Evolutionary conservation across 169 alveolate genomes (phyloP).

Genomic region (Plasmodium inui): DNA sequence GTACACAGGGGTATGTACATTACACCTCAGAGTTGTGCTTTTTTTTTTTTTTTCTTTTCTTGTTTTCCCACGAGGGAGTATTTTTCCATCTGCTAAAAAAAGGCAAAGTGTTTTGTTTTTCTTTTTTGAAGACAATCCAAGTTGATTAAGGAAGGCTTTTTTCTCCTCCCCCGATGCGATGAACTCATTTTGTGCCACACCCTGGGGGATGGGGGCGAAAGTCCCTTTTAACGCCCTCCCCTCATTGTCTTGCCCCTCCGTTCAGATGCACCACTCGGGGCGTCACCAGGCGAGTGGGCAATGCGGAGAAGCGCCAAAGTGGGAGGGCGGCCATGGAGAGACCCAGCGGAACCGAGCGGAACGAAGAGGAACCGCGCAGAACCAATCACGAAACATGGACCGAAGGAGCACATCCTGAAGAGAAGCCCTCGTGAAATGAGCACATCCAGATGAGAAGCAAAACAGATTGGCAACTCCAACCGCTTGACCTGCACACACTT

Average conservation of each 20-base stretch:
- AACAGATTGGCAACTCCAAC: neutral
- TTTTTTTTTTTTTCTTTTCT: neutral
- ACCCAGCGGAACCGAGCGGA: neutral
- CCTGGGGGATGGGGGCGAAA: neutral
- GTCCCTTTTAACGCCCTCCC: neutral
- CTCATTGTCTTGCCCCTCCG: neutral
- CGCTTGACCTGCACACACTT: neutral
- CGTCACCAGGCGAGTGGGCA: neutral
- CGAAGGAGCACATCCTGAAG: neutral
- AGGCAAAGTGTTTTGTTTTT: neutral
- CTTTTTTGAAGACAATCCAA: neutral
- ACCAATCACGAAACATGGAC: neutral
- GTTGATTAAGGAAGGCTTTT: neutral
- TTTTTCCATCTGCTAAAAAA: neutral
- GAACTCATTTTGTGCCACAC: neutral
- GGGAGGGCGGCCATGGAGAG: neutral
- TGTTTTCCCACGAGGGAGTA: neutral
- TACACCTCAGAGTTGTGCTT: neutral
- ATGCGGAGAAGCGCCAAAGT: neutral
- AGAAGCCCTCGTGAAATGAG: neutral
- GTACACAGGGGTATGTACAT: neutral
- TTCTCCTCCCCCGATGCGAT: neutral
- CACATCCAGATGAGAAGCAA: neutral
- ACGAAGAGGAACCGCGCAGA: neutral
- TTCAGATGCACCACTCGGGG: conserved; percentile 8